Conservation (phyloP, 345 rosid genomes). For the Citrus medica region DNA sequence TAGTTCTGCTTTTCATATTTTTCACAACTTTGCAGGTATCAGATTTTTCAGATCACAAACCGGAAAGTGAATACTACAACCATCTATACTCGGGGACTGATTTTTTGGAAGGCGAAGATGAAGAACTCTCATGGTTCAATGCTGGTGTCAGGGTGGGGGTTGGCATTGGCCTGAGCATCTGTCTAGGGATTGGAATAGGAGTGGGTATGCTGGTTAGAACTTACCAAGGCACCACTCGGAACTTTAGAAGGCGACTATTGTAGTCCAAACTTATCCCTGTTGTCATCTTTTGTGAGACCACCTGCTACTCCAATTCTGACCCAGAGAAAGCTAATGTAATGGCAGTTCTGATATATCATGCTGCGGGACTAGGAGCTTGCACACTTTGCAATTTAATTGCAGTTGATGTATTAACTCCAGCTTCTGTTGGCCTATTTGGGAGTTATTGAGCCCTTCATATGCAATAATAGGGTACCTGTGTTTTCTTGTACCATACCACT, state of each 20-base stretch:
- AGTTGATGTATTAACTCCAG: not conserved
- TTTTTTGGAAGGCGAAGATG: constrained; percentile 58
- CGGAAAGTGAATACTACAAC: constrained; percentile 39
- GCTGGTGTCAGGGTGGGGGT: constrained; percentile 96
- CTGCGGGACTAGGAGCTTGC: constrained; percentile 12
- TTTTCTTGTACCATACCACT: not conserved
- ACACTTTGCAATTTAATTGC: constrained; percentile 10
- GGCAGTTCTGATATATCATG: constrained; percentile 13
- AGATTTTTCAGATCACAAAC: constrained; percentile 39
- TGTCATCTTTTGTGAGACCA: not conserved
- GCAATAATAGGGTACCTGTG: constrained; percentile 13
- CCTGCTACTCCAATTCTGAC: not conserved
- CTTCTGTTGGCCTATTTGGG: not conserved
- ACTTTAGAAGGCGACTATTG: constrained; percentile 63
- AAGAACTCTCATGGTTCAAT: constrained; percentile 88
- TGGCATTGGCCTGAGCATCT: constrained; percentile 86
- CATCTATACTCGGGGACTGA: constrained; percentile 35
- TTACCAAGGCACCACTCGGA: constrained; percentile 70
- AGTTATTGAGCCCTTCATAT: not conserved
- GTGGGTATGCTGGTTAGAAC: constrained; percentile 78
- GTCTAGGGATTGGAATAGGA: constrained; percentile 77
- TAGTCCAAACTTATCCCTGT: constrained; percentile 12
- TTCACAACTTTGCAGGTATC: constrained; percentile 28
- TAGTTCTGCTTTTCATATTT: constrained; percentile 13
- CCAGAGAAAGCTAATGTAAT: constrained; percentile 5